Base-by-base conservation (phyloP, 371 early-diverging fungal species). In the Entomophthora muscae region DNA sequence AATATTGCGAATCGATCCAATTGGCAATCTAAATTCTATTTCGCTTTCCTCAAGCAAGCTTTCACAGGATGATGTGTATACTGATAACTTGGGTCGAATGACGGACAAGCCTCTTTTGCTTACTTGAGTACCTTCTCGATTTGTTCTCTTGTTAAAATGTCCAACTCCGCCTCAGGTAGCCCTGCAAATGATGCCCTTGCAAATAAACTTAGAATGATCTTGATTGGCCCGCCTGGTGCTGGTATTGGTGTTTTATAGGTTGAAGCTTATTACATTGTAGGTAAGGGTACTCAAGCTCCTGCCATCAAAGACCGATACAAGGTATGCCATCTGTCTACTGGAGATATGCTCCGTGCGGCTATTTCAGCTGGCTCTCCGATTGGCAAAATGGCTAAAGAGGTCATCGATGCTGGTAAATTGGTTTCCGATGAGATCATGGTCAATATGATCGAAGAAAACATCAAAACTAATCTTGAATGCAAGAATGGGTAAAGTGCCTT, bases 361-460 rank as follows among this genome's bases (percentile, higher is more conserved):
- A 94, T 96, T 62, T 71, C 87, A 23, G 86, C 88, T 66, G 93
- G 93, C 67, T 87, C 95, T 62, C 86, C 86, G 70, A 78, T 95
- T 63, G 97, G 97, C 66, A 75, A 88, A 75, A 84, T 88, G 70
- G 95, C 97, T 69, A 95, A 96, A 83, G 90, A 92, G 82, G 85
- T 95, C 72, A 96, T 98, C 94, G 95, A 93, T 71, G 87, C 89
- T 23, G 99, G 99, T 61, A 90, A 88, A 63, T 84, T 99, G 61
- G 98, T 99, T 61, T 83, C 87, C 64, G 99, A 99, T 77, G 98
- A 97, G 70, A 91, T 99, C 75, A 91, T 99, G 76, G 93, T 94
- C 60, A 83, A 83, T 70, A 83, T 99, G 79, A 93, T 99, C 77
- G 77, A 90, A 73, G 91, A 93, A 66, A 95, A 95, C 80, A 74